Percentiles rank a stretch among this genome's conserved stretches.
These are phyloP conservation scores for Cryptococcus depauperatus DNA, from an alignment of 1,284 basidiomycete genomes.

Conservation along the genomic window DNA sequence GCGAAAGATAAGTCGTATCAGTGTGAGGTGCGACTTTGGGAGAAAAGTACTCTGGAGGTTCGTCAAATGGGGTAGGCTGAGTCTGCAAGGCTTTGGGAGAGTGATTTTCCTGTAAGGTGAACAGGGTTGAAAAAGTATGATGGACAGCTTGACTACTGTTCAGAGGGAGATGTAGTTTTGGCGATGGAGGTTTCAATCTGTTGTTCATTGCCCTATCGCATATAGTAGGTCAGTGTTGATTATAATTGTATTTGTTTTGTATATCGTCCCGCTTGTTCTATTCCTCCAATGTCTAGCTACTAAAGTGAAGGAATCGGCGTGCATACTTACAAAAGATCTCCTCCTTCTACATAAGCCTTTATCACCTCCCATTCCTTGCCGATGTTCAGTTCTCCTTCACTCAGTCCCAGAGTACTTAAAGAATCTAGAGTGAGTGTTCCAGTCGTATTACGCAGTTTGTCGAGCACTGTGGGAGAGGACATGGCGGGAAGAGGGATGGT, in stretches of 20 bases:
- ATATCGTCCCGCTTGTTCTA: too few relatives aligned
- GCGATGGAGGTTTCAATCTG: too few relatives aligned
- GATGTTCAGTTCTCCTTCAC: background rate
- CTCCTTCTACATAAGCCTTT: slow-evolving; percentile 37
- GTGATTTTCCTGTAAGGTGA: too few relatives aligned
- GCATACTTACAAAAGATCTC: slow-evolving; percentile 35
- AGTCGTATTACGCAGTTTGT: slow-evolving; percentile 22
- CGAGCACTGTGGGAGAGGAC: slow-evolving; percentile 24
- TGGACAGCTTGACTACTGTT: too few relatives aligned
- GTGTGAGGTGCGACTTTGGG: slow-evolving; percentile 1
- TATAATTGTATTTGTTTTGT: too few relatives aligned
- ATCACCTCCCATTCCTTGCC: slow-evolving; percentile 28
- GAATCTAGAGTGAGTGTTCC: slow-evolving; percentile 40
- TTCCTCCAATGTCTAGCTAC: too few relatives aligned
- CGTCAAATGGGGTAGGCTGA: slow-evolving; percentile 16
- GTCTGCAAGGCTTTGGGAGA: slow-evolving; percentile 13
- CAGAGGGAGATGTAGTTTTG: too few relatives aligned
- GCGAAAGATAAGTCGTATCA: slow-evolving; percentile 14
- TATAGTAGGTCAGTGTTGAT: too few relatives aligned
- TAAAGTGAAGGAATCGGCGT: too few relatives aligned
- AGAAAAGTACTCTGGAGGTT: slow-evolving; percentile 13
- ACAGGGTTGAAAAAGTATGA: too few relatives aligned
- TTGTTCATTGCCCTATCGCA: too few relatives aligned
- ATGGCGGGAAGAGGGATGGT: slow-evolving; percentile 31
- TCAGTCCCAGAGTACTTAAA: slow-evolving; percentile 17